Conservation (phyloP, 1,139 yeast species). For the Scheffersomyces quercinus region DNA sequence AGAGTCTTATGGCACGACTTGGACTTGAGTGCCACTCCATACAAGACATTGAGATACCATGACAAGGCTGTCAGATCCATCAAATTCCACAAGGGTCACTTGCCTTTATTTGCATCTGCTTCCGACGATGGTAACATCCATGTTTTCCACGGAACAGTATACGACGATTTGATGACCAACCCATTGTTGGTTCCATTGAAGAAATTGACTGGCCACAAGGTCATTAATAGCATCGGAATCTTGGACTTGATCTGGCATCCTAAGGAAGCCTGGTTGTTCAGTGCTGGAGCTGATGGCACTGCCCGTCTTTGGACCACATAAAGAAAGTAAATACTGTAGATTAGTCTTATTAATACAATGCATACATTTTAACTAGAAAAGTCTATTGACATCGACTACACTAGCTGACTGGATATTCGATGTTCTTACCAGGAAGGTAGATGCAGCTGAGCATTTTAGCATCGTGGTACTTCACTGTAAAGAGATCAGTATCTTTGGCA, state of each 20-base stretch:
- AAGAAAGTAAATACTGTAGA: constrained; percentile 9
- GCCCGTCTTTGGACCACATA: constrained; percentile 95
- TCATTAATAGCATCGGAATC: constrained; percentile 82
- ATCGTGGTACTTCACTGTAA: constrained; percentile 20
- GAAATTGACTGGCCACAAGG: constrained; percentile 90
- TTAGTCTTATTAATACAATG: constrained; percentile 1
- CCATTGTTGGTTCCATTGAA: constrained; percentile 95
- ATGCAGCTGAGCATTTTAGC: constrained; percentile 16
- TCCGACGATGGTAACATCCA: constrained; percentile 93
- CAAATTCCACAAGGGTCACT: constrained; percentile 73
- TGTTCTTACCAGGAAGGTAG: constrained; percentile 16
- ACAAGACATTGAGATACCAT: constrained; percentile 92
- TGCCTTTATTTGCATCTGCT: constrained; percentile 94
- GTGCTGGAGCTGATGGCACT: constrained; percentile 97
- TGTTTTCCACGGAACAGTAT: constrained; percentile 95
- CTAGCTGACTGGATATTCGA: constrained; percentile 7
- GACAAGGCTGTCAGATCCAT: constrained; percentile 91
- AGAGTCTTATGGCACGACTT: constrained; percentile 97
- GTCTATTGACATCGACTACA: neutral
- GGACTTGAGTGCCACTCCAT: constrained; percentile 86
- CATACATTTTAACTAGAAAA: neutral
- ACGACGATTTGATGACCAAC: constrained; percentile 93
- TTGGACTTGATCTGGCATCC: constrained; percentile 95
- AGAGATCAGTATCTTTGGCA: constrained; percentile 23
- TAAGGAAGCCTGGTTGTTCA: constrained; percentile 95